These are phyloP conservation scores for Quambalaria eucalypti DNA, from an alignment of 1,284 basidiomycete species.

Conservation along the genomic window DNA sequence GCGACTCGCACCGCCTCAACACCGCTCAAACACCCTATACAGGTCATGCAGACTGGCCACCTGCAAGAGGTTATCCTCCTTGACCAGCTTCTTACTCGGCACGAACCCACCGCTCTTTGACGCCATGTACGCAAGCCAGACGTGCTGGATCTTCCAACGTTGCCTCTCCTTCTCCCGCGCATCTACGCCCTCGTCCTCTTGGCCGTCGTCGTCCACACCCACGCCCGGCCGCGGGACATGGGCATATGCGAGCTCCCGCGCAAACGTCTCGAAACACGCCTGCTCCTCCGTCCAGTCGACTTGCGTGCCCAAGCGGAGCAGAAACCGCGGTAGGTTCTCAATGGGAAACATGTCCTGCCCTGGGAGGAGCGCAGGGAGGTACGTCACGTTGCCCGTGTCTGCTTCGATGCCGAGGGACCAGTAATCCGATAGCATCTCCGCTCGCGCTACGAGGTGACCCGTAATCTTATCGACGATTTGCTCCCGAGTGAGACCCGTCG, in stretches of 20 bases:
- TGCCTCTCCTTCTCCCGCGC: conserved; percentile 4
- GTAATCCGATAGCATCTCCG: conserved; percentile 86
- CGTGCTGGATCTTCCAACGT: conserved; percentile 15
- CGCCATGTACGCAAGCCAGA: conserved; percentile 36
- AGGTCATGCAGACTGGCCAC: conserved; percentile 39
- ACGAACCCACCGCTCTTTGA: conserved; percentile 5
- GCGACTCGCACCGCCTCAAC: conserved; percentile 10
- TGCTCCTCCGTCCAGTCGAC: conserved; percentile 79
- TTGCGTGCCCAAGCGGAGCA: conserved; percentile 50
- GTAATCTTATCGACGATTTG: conserved; percentile 24
- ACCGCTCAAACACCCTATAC: conserved; percentile 46
- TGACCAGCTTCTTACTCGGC: conserved; percentile 8
- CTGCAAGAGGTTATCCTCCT: conserved; percentile 16
- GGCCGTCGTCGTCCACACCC: background rate
- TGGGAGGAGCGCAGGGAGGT: conserved; percentile 71
- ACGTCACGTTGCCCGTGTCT: conserved; percentile 58
- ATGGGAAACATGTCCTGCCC: conserved; percentile 79
- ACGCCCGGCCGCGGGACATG: conserved; percentile 48
- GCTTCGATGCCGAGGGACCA: conserved; percentile 60
- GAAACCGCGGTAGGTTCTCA: conserved; percentile 47
- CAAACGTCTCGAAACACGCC: conserved; percentile 73
- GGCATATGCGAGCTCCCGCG: conserved; percentile 64
- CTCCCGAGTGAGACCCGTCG: background rate
- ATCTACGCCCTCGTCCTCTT: background rate
- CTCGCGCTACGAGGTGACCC: conserved; percentile 49